Evolutionary conservation across 805 yeast species (phyloP).

Genomic region (Ogataea populi-albae): DNA sequence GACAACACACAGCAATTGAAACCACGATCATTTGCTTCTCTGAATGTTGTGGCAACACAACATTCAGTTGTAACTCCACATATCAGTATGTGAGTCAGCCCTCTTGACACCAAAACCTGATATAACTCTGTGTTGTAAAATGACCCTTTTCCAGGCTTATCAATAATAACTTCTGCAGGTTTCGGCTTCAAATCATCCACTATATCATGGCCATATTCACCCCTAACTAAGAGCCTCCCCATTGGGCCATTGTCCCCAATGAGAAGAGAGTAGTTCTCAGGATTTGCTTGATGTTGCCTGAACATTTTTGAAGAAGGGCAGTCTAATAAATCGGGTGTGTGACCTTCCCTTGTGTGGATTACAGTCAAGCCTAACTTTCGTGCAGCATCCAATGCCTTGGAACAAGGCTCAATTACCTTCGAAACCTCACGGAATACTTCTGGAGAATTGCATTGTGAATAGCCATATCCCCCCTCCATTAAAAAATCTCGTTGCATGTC

Average conservation of each 20-base stretch:
- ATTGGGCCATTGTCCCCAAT: slow-evolving; percentile 34
- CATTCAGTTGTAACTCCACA: slow-evolving; percentile 36
- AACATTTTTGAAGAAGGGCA: slow-evolving; percentile 27
- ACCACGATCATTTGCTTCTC: slow-evolving; percentile 34
- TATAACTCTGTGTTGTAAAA: slow-evolving; percentile 33
- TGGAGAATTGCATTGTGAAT: slow-evolving; percentile 17
- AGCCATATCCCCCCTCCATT: slow-evolving; percentile 29
- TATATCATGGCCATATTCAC: slow-evolving; percentile 34
- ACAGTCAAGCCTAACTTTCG: slow-evolving; percentile 28
- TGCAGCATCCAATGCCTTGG: slow-evolving; percentile 23
- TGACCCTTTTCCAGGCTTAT: slow-evolving; percentile 34
- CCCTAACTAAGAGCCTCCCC: slow-evolving; percentile 31
- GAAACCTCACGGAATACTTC: slow-evolving; percentile 13
- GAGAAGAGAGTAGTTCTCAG: slow-evolving; percentile 13
- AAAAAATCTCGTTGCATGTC: slow-evolving; percentile 36
- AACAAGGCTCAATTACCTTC: slow-evolving; percentile 25
- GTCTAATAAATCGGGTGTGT: slow-evolving; percentile 27
- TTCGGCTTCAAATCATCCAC: slow-evolving; percentile 31
- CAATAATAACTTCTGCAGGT: slow-evolving; percentile 26
- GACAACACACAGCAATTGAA: slow-evolving; percentile 25
- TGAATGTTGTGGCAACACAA: slow-evolving; percentile 33
- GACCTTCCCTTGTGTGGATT: slow-evolving; percentile 35
- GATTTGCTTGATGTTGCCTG: slow-evolving; percentile 24
- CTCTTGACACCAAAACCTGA: slow-evolving; percentile 26
- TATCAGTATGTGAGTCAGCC: slow-evolving; percentile 28